These are phyloP conservation scores for Staphylotrichum tortipilum DNA, from an alignment of 495 filamentous ascomycete genomes.

Conservation along the genomic window DNA sequence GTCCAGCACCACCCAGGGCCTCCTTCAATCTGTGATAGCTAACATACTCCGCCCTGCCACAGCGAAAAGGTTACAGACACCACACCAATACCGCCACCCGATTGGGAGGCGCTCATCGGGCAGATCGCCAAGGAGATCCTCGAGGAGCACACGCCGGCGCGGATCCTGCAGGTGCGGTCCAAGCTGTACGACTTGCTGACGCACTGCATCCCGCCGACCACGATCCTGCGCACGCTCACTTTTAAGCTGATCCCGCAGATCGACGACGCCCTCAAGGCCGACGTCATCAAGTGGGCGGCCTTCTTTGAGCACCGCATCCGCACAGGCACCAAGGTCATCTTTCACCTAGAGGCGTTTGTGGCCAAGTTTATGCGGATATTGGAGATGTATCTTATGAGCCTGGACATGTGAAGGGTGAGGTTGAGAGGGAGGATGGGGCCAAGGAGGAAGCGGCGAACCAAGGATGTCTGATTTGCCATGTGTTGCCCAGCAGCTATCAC, in stretches of 20 bases:
- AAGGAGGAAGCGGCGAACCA: no score
- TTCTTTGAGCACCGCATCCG: constrained; percentile 94
- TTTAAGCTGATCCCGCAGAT: constrained; percentile 83
- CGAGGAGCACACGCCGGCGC: constrained; percentile 77
- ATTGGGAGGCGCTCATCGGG: constrained; percentile 86
- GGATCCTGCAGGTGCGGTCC: constrained; percentile 76
- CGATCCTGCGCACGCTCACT: constrained; percentile 84
- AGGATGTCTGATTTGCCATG: no score
- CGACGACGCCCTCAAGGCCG: constrained; percentile 79
- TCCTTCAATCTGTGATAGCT: background rate
- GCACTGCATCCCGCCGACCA: constrained; percentile 92
- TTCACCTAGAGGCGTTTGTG: constrained; percentile 96
- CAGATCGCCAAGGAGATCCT: constrained; percentile 87
- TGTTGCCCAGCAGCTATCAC: no score
- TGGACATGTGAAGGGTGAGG: constrained; percentile 52
- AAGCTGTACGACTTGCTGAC: constrained; percentile 93
- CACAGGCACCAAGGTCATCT: constrained; percentile 89
- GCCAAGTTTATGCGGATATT: constrained; percentile 96
- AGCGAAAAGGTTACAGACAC: constrained; percentile 87
- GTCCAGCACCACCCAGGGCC: no score
- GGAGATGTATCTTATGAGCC: constrained; percentile 87
- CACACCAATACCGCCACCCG: constrained; percentile 84
- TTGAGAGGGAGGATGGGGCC: background rate
- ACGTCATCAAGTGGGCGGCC: constrained; percentile 90
- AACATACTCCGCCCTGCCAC: background rate